Evolutionary conservation across 495 filamentous ascomycete genomes (phyloP), one percentile per base, ranked within the genome.

Genomic region (Glarea lozoyensis): DNA sequence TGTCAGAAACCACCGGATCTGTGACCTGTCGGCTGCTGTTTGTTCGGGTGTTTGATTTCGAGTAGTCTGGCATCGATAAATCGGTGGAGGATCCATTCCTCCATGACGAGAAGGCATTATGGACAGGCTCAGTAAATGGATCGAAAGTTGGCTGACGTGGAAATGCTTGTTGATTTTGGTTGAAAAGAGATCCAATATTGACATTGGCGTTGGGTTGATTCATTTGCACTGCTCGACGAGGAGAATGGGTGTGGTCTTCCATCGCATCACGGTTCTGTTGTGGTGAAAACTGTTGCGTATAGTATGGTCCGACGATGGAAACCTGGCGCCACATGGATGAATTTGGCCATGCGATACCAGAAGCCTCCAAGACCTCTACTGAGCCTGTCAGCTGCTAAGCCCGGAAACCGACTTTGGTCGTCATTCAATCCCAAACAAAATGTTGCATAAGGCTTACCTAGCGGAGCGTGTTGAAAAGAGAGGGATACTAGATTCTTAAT

Each of bases 391-490:
- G 41, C 18, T 12, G n/a, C n/a, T n/a, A n/a, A n/a, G n/a, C n/a
- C n/a, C n/a, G n/a, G n/a, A n/a, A n/a, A n/a, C n/a, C n/a, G n/a
- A n/a, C n/a, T n/a, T n/a, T n/a, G n/a, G n/a, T n/a, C n/a, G n/a
- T n/a, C n/a, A n/a, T n/a, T n/a, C n/a, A n/a, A n/a, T n/a, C n/a
- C n/a, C n/a, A n/a, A n/a, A n/a, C n/a, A n/a, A n/a, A n/a, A n/a
- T n/a, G n/a, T n/a, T n/a, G n/a, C n/a, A n/a, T n/a, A 7, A 7
- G 25, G 59, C 69, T 58, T 63, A 90, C 87, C 70, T 19, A 85
- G 60, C 4, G 88, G 88, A 35, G 84, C 86, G 71, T 90, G 86
- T 55, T 92, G 86, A 51, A 93, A 94, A 5, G 86, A 80, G 57
- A 94, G 88, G 4, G 72, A 72, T 35, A 89, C 75, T 17, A 87